Base-by-base conservation (phyloP, 495 filamentous ascomycete genomes). In the Penicillium desertorum region DNA sequence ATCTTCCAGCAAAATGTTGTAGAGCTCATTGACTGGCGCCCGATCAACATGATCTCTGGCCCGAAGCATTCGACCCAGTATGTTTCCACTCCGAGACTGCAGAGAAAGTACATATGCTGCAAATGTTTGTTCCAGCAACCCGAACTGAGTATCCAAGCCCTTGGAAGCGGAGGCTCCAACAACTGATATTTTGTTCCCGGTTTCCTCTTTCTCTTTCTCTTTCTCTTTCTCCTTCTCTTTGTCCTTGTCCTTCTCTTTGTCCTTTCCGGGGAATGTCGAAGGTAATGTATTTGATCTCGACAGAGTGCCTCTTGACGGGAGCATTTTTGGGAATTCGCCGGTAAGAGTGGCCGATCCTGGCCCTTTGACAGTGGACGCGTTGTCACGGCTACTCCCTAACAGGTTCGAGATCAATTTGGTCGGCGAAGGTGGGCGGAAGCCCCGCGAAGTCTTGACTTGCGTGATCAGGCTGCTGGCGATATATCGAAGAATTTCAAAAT, bases 401-500 rank as follows among this genome's bases (percentile, higher is more conserved):
- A 98, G 81, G 61, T 82, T 94, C 0, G 92, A 94, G 25, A 98
- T 80, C 64, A 97, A 73, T 70, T 98, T 98, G 36, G 93, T 90
- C 0, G 94, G 93, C 10, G 92, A 96, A 11, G 86, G 82, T 11
- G 88, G 86, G 20, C 91, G 81, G 62, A 90, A 87, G 0, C 79
- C 62, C 64, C 79, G 58, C 58, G 79, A 58, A 61, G 82, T 63
- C 75, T 83, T 56, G 75, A 76, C 67, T 78, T 86, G 66, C 5
- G 80, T 79, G 44, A 85, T 83, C 58, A 81, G 69, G 44, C 79
- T 77, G 34, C 91, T 73, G 41, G 83, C 81, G n/a, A 95, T 75
- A 6, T 85, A 83, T 17, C 85, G 83, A 42, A 98, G 76, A 29
- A 93, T 82, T 54, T 89, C 90, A 51, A 86, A 85, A 66, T 79